Conservation (phyloP, 192 early-diverging fungal species). For the Spizellomyces punctatus region DNA sequence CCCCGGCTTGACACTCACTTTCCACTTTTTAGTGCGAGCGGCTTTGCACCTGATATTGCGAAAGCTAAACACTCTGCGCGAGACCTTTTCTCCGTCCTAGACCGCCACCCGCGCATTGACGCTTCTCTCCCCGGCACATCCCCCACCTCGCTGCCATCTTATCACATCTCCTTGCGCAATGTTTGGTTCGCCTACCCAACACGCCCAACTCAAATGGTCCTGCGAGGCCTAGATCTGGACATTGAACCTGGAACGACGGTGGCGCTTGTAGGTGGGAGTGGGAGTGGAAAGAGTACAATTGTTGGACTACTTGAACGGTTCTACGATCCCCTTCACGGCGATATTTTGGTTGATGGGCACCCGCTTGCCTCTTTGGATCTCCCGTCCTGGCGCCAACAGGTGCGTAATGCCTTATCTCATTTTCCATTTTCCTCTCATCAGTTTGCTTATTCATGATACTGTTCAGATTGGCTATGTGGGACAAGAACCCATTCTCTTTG, state of each 20-base stretch:
- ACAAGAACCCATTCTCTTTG: conserved; percentile 91
- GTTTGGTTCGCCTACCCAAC: conserved; percentile 86
- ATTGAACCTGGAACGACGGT: conserved; percentile 79
- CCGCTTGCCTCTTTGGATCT: conserved; percentile 71
- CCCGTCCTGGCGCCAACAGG: conserved; percentile 60
- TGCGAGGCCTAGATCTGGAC: conserved; percentile 71
- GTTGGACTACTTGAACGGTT: conserved; percentile 84
- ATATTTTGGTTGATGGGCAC: conserved; percentile 51
- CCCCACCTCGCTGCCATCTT: neutral
- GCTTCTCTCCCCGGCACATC: conserved; percentile 13
- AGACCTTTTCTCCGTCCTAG: conserved; percentile 43
- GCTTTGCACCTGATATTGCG: conserved; percentile 29
- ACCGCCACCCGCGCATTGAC: conserved; percentile 45
- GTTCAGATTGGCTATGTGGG: conserved; percentile 90
- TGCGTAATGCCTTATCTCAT: neutral
- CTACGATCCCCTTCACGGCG: conserved; percentile 58
- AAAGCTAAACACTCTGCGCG: conserved; percentile 43
- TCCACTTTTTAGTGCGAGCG: conserved; percentile 18
- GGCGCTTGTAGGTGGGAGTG: conserved; percentile 89
- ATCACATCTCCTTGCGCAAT: conserved; percentile 54
- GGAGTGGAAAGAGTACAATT: conserved; percentile 84
- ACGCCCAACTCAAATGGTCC: conserved; percentile 79
- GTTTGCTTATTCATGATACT: conserved; percentile 63
- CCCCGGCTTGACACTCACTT: too few relatives aligned
- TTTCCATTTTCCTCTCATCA: neutral